Evolutionary conservation across 495 filamentous ascomycete genomes (phyloP), one percentile per base, ranked within the genome.

Genomic region (Cercophora newfieldiana): DNA sequence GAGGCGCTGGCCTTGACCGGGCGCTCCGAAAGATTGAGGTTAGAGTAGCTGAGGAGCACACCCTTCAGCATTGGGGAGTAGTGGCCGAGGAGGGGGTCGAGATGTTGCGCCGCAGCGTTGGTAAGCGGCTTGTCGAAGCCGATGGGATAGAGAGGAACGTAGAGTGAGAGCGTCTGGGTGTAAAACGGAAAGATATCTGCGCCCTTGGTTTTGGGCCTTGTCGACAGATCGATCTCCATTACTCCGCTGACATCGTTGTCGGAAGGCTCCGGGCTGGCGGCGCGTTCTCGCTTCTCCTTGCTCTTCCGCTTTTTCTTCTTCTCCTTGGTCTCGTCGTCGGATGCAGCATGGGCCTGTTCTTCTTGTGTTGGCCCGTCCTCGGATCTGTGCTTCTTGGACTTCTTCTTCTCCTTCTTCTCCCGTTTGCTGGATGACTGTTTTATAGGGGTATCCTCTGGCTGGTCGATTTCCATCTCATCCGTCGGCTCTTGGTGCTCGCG

Each of bases 111-210:
- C 3, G 76, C 77, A 37, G 77, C 72, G 31, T 78, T 78, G 60
- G 81, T 77, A 51, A 81, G 56, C 0, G 80, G 79, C 31, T 80
- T 76, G 63, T 76, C 77, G 64, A 81, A 79, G 19, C 79, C 81
- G 30, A 75, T 63, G 1, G 81, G 81, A 65, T 72, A 81, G 66
- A 84, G 73, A 7, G 81, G 77, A 10, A 82, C 74, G 69, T 82
- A 83, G 33, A 83, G 77, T 8, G 81, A 82, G 50, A 81, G 70
- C 22, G 77, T 77, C 61, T 83, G 81, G 19, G 76, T 81, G 61
- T 78, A 83, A 69, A 84, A 81, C 5, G 81, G 81, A 25, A 79
- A 81, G 21, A 71, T 67, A 28, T 67, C 59, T 14, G 71, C 59
- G 44, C 22, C 65, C 55, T 18, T 66, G 26, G 49, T 30, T 29